These are phyloP conservation scores for Trypanosoma conorhini DNA, from an alignment of 208 protist genomes.

Conservation along the genomic window DNA sequence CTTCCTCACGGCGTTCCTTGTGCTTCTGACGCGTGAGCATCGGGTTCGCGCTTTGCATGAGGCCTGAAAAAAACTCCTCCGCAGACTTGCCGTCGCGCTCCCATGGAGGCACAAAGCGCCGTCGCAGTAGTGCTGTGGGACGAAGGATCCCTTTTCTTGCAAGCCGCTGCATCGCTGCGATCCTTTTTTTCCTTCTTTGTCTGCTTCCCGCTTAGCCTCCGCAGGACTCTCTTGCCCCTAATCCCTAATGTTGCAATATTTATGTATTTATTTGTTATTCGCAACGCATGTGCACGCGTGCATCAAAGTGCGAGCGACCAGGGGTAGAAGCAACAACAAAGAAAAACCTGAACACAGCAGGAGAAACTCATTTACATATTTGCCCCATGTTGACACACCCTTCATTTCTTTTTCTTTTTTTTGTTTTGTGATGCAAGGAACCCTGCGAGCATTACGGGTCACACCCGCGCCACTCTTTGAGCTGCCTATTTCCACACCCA, in stretches of 20 bases:
- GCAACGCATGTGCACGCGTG: background rate
- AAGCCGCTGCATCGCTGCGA: background rate
- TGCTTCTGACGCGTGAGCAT: conserved; percentile 46
- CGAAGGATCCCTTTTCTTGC: background rate
- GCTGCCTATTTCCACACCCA: background rate
- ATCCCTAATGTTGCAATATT: background rate
- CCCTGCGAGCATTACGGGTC: background rate
- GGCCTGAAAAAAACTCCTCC: conserved; percentile 76
- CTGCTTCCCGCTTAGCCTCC: background rate
- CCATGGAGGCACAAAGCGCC: conserved; percentile 88
- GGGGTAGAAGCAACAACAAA: background rate
- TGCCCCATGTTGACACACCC: background rate
- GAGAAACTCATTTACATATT: background rate
- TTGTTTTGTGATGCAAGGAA: background rate
- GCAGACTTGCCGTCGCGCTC: conserved; percentile 78
- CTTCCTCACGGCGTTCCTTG: conserved; percentile 33
- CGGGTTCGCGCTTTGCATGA: conserved; percentile 72
- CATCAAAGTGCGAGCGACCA: background rate
- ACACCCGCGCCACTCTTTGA: too few species aligned
- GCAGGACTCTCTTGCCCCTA: background rate
- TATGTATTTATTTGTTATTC: background rate
- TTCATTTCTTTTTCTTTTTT: conserved; percentile 34
- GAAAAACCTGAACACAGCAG: background rate
- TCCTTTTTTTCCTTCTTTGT: conserved; percentile 5
- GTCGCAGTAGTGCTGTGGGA: conserved; percentile 5